Percentiles rank a stretch among this genome's conserved stretches.
phyloP scores from a whole-genome alignment of 768 basidiomycete genomes.

The Tylopilus intermedius region DNA sequence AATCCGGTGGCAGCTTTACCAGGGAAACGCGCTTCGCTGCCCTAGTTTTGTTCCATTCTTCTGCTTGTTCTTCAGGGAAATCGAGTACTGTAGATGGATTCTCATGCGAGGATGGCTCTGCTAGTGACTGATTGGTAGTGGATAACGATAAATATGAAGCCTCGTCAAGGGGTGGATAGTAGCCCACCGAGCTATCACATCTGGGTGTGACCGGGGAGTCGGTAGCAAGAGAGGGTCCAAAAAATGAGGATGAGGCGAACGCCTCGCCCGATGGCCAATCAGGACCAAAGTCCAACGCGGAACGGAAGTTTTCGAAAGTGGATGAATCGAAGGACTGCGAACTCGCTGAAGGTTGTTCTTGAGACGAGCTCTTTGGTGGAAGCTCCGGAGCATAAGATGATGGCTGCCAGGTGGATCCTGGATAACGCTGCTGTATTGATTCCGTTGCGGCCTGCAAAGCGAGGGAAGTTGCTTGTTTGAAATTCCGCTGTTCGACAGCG shows the following conservation, averaged over 20 bases:
- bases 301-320: conserved; percentile 58
- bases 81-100: conserved; percentile 45
- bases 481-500: conserved; percentile 61
- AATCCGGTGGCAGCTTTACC: conserved; percentile 62
- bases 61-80: conserved; percentile 63
- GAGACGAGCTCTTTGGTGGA: conserved; percentile 10
- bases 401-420: conserved; percentile 29
- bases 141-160: conserved; percentile 22
- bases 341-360: conserved; percentile 8
- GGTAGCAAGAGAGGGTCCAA: conserved; percentile 26
- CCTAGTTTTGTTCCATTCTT: conserved; percentile 82
- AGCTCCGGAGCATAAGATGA: conserved; percentile 33
- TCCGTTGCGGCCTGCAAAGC: conserved; percentile 71
- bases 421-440: conserved; percentile 46
- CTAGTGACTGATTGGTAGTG: conserved; percentile 17
- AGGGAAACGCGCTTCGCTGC: conserved; percentile 83
- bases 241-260: conserved; percentile 29
- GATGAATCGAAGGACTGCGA: conserved; percentile 40
- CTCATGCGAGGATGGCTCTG: conserved; percentile 36
- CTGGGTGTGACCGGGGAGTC: conserved; percentile 34
- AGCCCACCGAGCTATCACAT: conserved; percentile 29
- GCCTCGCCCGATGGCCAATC: conserved; percentile 46
- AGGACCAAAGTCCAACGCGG: conserved; percentile 54
- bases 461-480: conserved; percentile 61
- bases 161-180: conserved; percentile 28